Evolutionary conservation across 139 green algal genomes (phyloP).

Genomic region (Ettlia oleoabundans): DNA sequence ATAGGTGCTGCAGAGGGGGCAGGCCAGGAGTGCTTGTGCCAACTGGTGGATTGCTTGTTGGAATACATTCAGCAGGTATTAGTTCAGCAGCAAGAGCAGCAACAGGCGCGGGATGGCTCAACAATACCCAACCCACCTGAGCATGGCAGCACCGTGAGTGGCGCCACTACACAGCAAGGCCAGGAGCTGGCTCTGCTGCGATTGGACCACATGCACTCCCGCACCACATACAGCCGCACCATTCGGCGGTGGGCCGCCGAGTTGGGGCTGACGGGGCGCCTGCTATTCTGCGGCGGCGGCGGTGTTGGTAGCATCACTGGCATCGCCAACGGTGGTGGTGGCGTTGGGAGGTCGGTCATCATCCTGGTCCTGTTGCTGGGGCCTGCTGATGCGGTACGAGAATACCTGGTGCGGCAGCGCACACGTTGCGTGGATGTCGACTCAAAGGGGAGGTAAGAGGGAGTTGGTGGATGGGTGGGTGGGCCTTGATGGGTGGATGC

Average conservation of each 20-base stretch:
- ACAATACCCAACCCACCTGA: too few species aligned
- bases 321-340: too few species aligned
- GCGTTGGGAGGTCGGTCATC: too few species aligned
- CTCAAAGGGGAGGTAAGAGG: too few species aligned
- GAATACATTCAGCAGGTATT: too few species aligned
- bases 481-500: too few species aligned
- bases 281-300: conserved; percentile 37
- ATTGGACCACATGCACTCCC: conserved; percentile 52
- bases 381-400: background rate
- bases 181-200: conserved; percentile 31
- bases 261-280: conserved; percentile 44
- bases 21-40: conserved; percentile 10
- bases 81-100: too few species aligned
- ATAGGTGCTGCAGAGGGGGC: too few species aligned
- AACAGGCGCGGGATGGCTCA: too few species aligned
- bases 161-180: background rate
- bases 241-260: conserved; percentile 38
- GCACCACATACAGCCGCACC: conserved; percentile 31
- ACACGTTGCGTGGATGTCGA: conserved; percentile 54
- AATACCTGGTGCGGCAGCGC: conserved; percentile 42
- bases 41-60: background rate
- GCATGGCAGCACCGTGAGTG: too few species aligned
- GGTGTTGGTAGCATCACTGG: background rate
- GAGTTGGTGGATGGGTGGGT: too few species aligned
- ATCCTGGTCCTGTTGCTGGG: conserved; percentile 48